Evolutionary conservation across 2,329 filamentous ascomycete species (phyloP).

Genomic region (Phialophora chinensis): DNA sequence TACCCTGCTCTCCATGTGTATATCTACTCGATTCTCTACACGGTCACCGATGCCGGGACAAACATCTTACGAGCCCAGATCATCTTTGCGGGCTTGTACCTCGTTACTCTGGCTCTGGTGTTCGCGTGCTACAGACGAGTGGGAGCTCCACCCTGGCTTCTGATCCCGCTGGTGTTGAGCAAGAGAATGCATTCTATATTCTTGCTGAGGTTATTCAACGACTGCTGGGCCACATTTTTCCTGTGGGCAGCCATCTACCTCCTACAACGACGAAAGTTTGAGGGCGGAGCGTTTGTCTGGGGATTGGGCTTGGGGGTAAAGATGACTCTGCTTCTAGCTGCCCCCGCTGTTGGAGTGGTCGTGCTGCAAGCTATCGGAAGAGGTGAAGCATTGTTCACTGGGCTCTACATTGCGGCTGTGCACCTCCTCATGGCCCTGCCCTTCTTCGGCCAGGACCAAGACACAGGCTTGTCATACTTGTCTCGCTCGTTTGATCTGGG

Average conservation of each 20-base stretch:
- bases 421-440: constrained; percentile 62
- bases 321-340: constrained; percentile 84
- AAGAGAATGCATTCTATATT: constrained; percentile 95
- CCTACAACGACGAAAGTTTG: constrained; percentile 77
- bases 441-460: constrained; percentile 22
- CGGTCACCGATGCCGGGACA: constrained; percentile 74
- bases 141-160: constrained; percentile 75
- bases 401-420: constrained; percentile 74
- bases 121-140: constrained; percentile 73
- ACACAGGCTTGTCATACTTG: constrained; percentile 67
- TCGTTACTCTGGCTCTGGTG: constrained; percentile 75
- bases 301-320: constrained; percentile 86
- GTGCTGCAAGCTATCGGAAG: constrained; percentile 76
- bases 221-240: constrained; percentile 84
- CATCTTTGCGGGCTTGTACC: constrained; percentile 80
- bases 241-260: constrained; percentile 81
- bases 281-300: constrained; percentile 73
- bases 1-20: constrained; percentile 96
- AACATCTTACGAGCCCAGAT: constrained; percentile 82
- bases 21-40: constrained; percentile 80
- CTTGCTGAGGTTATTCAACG: constrained; percentile 91
- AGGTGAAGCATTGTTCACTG: constrained; percentile 68
- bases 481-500: constrained; percentile 87
- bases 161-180: constrained; percentile 83
- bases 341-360: constrained; percentile 79